phyloP scores from a whole-genome alignment of 139 green algal genomes.

The Chlamydomonas incerta region DNA sequence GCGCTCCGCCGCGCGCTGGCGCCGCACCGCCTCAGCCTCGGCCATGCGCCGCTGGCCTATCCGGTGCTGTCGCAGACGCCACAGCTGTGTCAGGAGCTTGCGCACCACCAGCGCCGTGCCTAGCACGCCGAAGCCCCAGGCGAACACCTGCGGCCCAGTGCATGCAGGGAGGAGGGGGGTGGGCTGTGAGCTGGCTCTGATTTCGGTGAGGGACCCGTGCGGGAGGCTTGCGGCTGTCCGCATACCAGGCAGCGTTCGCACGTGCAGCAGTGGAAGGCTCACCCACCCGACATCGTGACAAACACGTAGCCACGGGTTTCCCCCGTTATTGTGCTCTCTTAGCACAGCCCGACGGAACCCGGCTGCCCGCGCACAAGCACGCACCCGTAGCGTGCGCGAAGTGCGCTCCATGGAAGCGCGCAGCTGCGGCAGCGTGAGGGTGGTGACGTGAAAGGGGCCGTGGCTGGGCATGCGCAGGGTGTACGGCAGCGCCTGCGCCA shows the following conservation, averaged over 20 bases:
- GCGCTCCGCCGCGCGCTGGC: background rate
- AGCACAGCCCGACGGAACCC: no score
- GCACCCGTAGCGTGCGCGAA: constrained; percentile 28
- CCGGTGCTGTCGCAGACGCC: background rate
- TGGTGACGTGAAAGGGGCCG: constrained; percentile 50
- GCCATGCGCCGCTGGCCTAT: background rate
- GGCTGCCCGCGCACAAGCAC: background rate
- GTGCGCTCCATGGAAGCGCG: constrained; percentile 12
- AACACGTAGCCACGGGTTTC: no score
- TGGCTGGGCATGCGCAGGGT: constrained; percentile 38
- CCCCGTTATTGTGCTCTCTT: no score
- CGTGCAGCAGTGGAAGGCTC: no score
- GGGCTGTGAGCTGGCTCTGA: no score
- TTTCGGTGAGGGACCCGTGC: no score
- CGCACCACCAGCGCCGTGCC: constrained; percentile 19
- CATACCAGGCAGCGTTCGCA: no score
- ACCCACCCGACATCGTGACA: no score
- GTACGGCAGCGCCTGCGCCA: constrained; percentile 25
- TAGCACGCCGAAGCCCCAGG: constrained; percentile 20
- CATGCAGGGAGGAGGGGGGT: background rate
- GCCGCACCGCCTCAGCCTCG: background rate
- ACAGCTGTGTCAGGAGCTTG: constrained; percentile 1
- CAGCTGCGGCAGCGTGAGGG: constrained; percentile 53
- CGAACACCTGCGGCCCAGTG: background rate
- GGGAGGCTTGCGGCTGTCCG: no score